A percentile compares a stretch with the other conserved stretches of the same genome.
phyloP scores from a whole-genome alignment of 345 rosid species.

The Citrus glauca region DNA sequence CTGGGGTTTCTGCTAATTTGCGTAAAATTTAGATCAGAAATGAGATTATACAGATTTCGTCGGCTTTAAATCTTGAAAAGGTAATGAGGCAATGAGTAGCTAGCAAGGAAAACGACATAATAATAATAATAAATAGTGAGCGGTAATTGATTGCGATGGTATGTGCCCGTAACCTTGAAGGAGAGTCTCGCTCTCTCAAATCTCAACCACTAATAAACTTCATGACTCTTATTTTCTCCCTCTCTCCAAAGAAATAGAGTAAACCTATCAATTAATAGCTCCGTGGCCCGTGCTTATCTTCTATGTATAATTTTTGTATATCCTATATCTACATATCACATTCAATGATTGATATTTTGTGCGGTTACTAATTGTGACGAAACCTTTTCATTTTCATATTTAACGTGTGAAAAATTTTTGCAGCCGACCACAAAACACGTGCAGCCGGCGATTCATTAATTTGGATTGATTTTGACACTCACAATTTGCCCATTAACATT shows the following conservation, averaged over 20 bases:
- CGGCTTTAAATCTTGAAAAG: slow-evolving; percentile 1
- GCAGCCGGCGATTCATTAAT: background rate
- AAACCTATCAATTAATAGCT: background rate
- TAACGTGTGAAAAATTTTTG: too few relatives aligned
- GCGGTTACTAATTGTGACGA: background rate
- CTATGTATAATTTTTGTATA: background rate
- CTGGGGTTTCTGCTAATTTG: background rate
- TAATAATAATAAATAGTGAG: slow-evolving; percentile 1
- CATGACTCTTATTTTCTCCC: background rate
- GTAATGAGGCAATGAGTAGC: background rate
- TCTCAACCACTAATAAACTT: slow-evolving; percentile 1
- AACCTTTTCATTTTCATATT: background rate
- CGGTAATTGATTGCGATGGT: slow-evolving; percentile 2
- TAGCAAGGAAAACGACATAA: background rate
- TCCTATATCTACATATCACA: background rate
- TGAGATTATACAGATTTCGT: background rate
- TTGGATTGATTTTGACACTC: slow-evolving; percentile 1
- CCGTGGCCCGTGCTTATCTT: background rate
- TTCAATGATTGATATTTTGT: background rate
- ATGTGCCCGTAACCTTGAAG: slow-evolving; percentile 1
- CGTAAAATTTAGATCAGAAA: background rate
- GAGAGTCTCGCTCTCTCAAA: slow-evolving; percentile 10
- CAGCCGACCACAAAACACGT: background rate
- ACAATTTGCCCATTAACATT: background rate
- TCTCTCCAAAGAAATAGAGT: background rate